phyloP scores from a whole-genome alignment of 2,329 filamentous ascomycete genomes.

The Exserohilum turcica region DNA sequence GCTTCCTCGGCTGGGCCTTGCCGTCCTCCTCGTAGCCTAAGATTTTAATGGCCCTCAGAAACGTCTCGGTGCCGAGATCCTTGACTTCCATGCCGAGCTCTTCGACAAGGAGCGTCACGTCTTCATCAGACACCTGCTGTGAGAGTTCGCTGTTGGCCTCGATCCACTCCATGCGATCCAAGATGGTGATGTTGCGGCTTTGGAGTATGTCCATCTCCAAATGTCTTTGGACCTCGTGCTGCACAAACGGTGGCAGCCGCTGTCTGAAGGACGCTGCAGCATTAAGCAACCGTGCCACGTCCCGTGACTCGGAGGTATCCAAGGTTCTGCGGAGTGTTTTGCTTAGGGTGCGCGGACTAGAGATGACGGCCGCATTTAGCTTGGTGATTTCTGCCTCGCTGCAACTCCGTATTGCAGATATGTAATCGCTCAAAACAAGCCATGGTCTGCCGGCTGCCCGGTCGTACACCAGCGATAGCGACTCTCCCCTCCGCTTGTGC shows the following conservation, averaged over 20 bases:
- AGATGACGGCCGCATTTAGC: conserved; percentile 64
- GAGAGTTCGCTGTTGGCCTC: conserved; percentile 80
- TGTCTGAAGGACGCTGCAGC: conserved; percentile 73
- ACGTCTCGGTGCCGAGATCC: conserved; percentile 55
- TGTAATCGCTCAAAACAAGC: conserved; percentile 81
- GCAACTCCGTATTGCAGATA: conserved; percentile 79
- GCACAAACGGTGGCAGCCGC: conserved; percentile 70
- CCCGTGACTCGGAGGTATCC: conserved; percentile 48
- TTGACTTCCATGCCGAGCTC: conserved; percentile 60
- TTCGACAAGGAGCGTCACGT: conserved; percentile 63
- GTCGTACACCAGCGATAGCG: conserved; percentile 78
- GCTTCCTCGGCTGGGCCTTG: conserved; percentile 49
- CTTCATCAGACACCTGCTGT: conserved; percentile 80
- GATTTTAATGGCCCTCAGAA: conserved; percentile 58
- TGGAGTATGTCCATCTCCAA: conserved; percentile 76
- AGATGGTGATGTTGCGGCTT: conserved; percentile 62
- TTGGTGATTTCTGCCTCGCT: conserved; percentile 76
- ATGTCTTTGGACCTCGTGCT: conserved; percentile 69
- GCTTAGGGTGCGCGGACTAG: conserved; percentile 20
- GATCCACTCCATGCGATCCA: conserved; percentile 76
- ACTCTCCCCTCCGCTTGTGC: conserved; percentile 83
- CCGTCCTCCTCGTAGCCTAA: conserved; percentile 50
- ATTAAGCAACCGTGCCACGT: conserved; percentile 67
- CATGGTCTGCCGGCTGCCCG: conserved; percentile 73
- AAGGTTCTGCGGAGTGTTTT: conserved; percentile 40